Evolutionary conservation across 164 flowering plant species (phyloP), one percentile per base, ranked within the genome.

Genomic region (Sedum album): DNA sequence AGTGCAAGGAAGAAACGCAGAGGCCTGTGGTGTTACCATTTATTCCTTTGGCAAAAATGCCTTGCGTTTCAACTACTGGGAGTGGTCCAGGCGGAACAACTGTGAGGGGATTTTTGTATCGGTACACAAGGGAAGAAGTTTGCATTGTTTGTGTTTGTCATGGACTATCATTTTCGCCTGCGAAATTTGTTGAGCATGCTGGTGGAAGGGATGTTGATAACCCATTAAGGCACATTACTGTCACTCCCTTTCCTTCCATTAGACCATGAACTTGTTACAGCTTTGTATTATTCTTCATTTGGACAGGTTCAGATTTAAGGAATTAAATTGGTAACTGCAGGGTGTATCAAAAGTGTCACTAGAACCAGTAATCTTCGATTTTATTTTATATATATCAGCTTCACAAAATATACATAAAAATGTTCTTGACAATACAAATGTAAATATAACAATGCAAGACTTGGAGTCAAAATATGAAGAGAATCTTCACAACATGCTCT

Each of bases 141-240:
- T 85, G 82, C 51, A 92, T 92, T 39, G 86, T 92, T 3, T 92
- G 97, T 68, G 88, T 88, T 38, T 92, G 97, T 74, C 97, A 92
- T 76, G 97, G 97, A 14, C 80, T 70, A 68, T 89, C 81, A 51
- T 83, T 86, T 23, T 71, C 93, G 13, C 96, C 97, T 0, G 89
- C 96, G 0, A 91, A 91, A 82, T 91, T 92, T 67, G 88, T 92
- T 20, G 79, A 83, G 76, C 97, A 92, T 68, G 97, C 85, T 9
- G 96, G 97, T 1, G 96, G 91, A 1, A 83, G 81, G 15, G 91
- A 92, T 26, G 92, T 88, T 4, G 82, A 74, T n/a, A 78, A 92
- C 67, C 97, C 97, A 1, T 69, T 88, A 31, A 84, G 76, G 80
- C 97, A 85, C 48, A 92, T 92, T n/a, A 89, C 88, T 31, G 90